A percentile compares a stretch with the other conserved stretches of the same genome.
These are phyloP conservation scores for Oxyria digyna DNA, from an alignment of 148 eudicot genomes.

Conservation along the genomic window DNA sequence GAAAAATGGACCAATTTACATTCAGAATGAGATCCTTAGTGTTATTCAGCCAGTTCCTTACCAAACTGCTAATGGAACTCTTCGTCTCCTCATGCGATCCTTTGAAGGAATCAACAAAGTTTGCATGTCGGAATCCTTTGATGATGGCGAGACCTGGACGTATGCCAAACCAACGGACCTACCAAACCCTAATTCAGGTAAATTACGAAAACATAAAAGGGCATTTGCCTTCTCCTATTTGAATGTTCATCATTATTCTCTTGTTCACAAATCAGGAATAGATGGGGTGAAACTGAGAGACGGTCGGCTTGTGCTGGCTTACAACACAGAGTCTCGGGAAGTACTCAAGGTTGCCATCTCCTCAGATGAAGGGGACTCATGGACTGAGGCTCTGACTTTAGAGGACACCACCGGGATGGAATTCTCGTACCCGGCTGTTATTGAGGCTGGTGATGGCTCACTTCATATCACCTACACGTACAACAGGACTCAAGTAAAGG, in stretches of 20 bases:
- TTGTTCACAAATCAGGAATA: constrained; percentile 52
- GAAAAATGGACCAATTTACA: constrained; percentile 81
- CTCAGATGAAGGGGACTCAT: constrained; percentile 68
- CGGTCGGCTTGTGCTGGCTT: constrained; percentile 75
- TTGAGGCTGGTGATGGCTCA: constrained; percentile 57
- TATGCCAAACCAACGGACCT: constrained; percentile 57
- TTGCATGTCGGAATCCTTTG: constrained; percentile 77
- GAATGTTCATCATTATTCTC: no score
- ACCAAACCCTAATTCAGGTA: constrained; percentile 99
- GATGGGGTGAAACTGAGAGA: constrained; percentile 78
- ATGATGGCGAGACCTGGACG: constrained; percentile 77
- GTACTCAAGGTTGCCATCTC: constrained; percentile 42
- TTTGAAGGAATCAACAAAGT: constrained; percentile 39
- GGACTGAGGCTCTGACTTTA: constrained; percentile 59
- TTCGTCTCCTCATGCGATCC: constrained; percentile 76
- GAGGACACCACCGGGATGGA: constrained; percentile 70
- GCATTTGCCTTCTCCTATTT: background rate
- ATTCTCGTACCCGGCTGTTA: constrained; percentile 90
- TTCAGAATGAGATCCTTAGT: constrained; percentile 38
- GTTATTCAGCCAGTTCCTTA: constrained; percentile 98
- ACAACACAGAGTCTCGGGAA: constrained; percentile 70
- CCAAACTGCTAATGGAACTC: constrained; percentile 53
- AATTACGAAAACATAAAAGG: background rate
- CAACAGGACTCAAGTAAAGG: constrained; percentile 81
- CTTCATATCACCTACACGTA: constrained; percentile 92